A percentile compares a stretch with the other conserved stretches of the same genome.
These are phyloP conservation scores for Russula lepida DNA, from an alignment of 768 basidiomycete genomes.

Conservation along the genomic window DNA sequence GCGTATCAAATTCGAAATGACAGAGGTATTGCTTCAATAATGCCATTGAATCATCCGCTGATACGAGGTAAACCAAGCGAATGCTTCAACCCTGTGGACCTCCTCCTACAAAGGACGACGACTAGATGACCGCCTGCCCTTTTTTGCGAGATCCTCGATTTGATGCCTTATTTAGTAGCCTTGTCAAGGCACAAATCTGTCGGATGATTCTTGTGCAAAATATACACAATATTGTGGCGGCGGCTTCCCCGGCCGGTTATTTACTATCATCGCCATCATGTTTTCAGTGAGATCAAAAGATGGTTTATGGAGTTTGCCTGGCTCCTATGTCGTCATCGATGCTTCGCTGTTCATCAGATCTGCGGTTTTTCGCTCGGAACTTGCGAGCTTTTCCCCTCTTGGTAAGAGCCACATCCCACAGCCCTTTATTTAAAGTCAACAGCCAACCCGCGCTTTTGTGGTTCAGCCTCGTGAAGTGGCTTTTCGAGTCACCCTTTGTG, in stretches of 20 bases:
- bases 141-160: background rate
- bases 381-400: background rate
- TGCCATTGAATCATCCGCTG: background rate
- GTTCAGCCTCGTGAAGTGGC: background rate
- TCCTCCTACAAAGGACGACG: conserved; percentile 66
- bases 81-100: conserved; percentile 53
- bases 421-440: background rate
- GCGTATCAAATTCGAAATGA: conserved; percentile 86
- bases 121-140: conserved; percentile 29
- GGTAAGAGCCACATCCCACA: conserved; percentile 4
- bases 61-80: conserved; percentile 26
- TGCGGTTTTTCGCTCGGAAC: background rate
- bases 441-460: background rate
- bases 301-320: background rate
- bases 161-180: background rate
- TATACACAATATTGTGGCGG: no score
- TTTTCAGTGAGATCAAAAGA: background rate
- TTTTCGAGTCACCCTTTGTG: background rate
- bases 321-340: background rate
- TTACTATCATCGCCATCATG: background rate
- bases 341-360: background rate
- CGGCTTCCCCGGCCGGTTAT: background rate
- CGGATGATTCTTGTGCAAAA: background rate
- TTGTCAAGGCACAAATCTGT: background rate
- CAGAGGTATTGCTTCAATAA: conserved; percentile 57